Conservation (phyloP, 306 rosid species). For the Trifolium repens region DNA sequence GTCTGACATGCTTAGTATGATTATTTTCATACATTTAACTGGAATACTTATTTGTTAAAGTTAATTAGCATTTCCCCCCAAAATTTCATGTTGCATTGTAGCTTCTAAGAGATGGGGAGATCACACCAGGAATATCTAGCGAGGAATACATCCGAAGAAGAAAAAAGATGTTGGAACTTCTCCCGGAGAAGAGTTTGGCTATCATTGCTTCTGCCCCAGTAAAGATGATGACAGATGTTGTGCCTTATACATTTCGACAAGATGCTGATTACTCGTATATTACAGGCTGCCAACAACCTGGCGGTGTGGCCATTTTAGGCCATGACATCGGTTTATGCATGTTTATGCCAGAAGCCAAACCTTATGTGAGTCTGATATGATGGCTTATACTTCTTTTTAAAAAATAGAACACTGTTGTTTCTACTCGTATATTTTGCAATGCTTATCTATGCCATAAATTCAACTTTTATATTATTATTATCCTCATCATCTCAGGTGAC, state of each 20-base stretch:
- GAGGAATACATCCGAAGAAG: constrained; percentile 83
- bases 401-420: constrained; percentile 23
- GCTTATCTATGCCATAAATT: constrained; percentile 15
- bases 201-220: constrained; percentile 90
- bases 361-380: constrained; percentile 63
- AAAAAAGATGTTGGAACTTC: constrained; percentile 77
- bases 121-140: constrained; percentile 74
- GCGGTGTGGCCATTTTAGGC: constrained; percentile 87
- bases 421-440: constrained; percentile 28
- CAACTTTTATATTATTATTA: neutral
- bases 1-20: neutral
- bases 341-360: constrained; percentile 91
- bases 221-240: constrained; percentile 97
- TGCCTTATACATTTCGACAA: constrained; percentile 91
- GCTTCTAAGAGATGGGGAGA: constrained; percentile 86
- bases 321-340: constrained; percentile 84
- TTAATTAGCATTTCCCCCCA: constrained; percentile 26
- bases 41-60: constrained; percentile 14
- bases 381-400: constrained; percentile 26
- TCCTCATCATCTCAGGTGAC: neutral
- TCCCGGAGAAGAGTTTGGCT: constrained; percentile 85
- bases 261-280: constrained; percentile 83
- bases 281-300: constrained; percentile 97
- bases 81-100: constrained; percentile 43
- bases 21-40: neutral